Base-by-base conservation (phyloP, 257 asterid genomes). In the Avicennia marina region DNA sequence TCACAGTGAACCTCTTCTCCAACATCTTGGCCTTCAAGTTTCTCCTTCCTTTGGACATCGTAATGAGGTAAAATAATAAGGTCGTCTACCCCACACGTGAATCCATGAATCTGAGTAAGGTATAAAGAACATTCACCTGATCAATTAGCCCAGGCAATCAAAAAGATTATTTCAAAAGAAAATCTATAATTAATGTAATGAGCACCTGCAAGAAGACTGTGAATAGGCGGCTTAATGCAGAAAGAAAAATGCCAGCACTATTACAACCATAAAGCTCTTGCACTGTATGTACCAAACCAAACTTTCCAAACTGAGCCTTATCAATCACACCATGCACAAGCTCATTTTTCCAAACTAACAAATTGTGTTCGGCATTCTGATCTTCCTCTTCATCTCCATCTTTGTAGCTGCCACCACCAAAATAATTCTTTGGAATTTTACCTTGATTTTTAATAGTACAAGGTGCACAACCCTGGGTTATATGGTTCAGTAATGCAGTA, bases 241-340 rank as follows among this genome's bases (percentile, higher is more conserved):
- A 88, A 62, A 93, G 95, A 66, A 93, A 73, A 63, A 80, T 77
- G 68, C 98, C 97, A 1, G 98, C 98, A 76, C 79, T 79, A 60
- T 77, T 77, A 56, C 95, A 64, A 56, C 98, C 98, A 62, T 93
- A 93, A 41, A 89, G 94, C 81, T 93, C 98, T 75, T 93, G 98
- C 48, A 93, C 85, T 6, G 95, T 84, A 74, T 93, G 98, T 26
- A 89, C 98, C 79, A 93, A 75, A 52, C 98, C 98, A 77, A 75
- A 93, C 68, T 86, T 85, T 48, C 96, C 98, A 77, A 93, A 93
- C 78, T 93, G 98, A 44, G 98, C 95, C 77, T 93, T 93, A 83
- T 93, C 98, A 27, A 93, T 79, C 65, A 93, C 94, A 78, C 98
- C 98, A 67, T 83, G 86, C 29, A 93, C 94, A 21, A 86, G 85